Evolutionary conservation across 2,329 filamentous ascomycete genomes (phyloP), one percentile per base, ranked within the genome.

Genomic region (Cladosporium sp.): DNA sequence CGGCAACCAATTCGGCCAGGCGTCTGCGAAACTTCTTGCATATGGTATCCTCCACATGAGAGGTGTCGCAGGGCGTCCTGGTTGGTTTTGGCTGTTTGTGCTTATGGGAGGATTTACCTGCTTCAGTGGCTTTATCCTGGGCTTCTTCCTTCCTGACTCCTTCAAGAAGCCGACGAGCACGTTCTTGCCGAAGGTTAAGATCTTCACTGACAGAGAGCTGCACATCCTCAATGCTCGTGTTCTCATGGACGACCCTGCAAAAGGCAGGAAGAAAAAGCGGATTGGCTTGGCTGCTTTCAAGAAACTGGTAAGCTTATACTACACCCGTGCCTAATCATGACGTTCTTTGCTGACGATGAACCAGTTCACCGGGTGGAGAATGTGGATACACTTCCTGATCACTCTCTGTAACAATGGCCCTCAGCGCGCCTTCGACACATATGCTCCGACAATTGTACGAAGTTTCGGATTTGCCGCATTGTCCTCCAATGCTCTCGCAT

Each of bases 1-100:
- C 20, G 77, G 77, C 3, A 79, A 77, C 50, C 73, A 76, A 60
- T 63, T 73, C 15, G 76, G 75, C 1, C 68, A 69, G 19, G 77
- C 75, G 0, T 72, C 70, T 13, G 71, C 71, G 0, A 75, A 75
- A 2, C 68, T 78, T 0, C 69, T 79, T 19, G 76, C 76, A 1
- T 57, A 20, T 4, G 47, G 54, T 7, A 75, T 77, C 10, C 60
- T 68, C 0, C 66, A 65, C 32, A 64, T 68, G 64, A 51, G 62
- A 10, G 67, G 64, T 20, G 62, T 64, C 7, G 60, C 55, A 1
- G 63, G 61, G 13, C 57, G 62, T 15, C 44, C 63, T 8, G 61
- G 62, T 2, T 66, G 62, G 66, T 68, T 66, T 53, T 69, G 66
- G 66, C 58, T 69, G 2, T 68, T 68, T 45, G 60, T 66, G 1